Evolutionary conservation across 2,329 filamentous ascomycete genomes (phyloP), one percentile per base, ranked within the genome.

Genomic region (Exserohilum turcica): DNA sequence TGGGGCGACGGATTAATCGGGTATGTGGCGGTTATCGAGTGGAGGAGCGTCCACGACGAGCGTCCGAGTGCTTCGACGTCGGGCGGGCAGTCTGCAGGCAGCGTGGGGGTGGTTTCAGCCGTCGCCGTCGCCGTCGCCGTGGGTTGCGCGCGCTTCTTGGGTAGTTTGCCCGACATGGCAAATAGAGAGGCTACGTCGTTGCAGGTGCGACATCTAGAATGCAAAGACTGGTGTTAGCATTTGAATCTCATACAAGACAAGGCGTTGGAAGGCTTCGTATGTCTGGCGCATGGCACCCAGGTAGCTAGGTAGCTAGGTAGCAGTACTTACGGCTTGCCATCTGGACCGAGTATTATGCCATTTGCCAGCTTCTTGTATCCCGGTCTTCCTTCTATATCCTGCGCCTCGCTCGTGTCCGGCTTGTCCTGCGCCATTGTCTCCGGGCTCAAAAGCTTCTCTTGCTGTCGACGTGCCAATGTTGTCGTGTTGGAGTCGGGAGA

Each of bases 11-110:
- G 91, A 6, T 72, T 76, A 6, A 82, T 79, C 1, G 94, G 94
- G 74, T 97, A 99, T 12, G 85, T 85, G 0, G 92, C 94, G 12
- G 93, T 90, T 60, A 99, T 90, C 7, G 89, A 88, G 79, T 99
- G 94, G 1, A 99, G 85, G 16, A 99, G 83, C 0, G 92, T 97
- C 94, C 94, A 99, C 10, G 91, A 90, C 55, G 87, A 87, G 57
- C 92, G 90, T 43, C 94, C 94, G 4, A 99, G 86, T 13, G 82
- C 78, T 71, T 96, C 91, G 60, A 97, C 91, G 71, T 97, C 92
- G 1, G 94, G 89, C 0, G 94, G 94, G 72, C 93, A 97, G 75
- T 96, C 89, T 52, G 79, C 57, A 6, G 82, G 79, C 12, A 78
- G 71, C 3, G 66, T 33, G n/a, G 65, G 56, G 13, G 64, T 54